Base-by-base conservation (phyloP, 2,329 filamentous ascomycete genomes). In the Byssochlamys sp. region DNA sequence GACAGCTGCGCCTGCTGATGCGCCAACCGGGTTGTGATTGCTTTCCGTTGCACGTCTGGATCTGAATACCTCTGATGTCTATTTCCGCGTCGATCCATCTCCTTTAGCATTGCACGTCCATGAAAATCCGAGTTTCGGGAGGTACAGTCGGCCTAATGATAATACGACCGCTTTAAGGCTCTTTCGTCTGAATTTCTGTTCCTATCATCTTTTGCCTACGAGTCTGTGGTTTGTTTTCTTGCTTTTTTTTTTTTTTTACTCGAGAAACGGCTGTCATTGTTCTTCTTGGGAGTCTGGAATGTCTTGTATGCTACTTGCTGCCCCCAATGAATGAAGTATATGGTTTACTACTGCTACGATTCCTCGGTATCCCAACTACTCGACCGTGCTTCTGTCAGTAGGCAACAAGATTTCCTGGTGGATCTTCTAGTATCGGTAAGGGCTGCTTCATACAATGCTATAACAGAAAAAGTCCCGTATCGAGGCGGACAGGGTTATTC, bases 1-100 rank as follows among this genome's bases (percentile, higher is more conserved):
- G 90, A 95, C 69, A 91, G 91, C 58, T 99, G 94, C 76, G 86
- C 91, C 67, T 99, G 94, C 79, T 99, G 82, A 82, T 67, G 66
- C 60, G 62, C 61, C 9, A 31, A 31, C 29, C 29, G 7, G 29
- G 29, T 31, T 31, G 29, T 57, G 28, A 55, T 53, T 60, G 54
- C 64, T 64, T 61, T 58, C 61, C 61, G 60, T 68, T 31, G 29
- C 7, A 10, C 62, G 63, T 59, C 55, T 53, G 60, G 39, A 62
- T 62, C 31, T 60, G 57, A 56, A 61, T 56, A 54, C 58, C 56
- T 50, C 39, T 50, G 50, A 33, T 50, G 54, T 55, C 49, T n/a
- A 39, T 55, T 49, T 14, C 28, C 25, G 26, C 24, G 19, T 28
- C 39, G 25, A 26, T 19, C 49, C 19, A 19, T 19, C 45, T 55